phyloP scores from a whole-genome alignment of 1,284 basidiomycete genomes.

The Cutaneotrichosporon arboriforme region DNA sequence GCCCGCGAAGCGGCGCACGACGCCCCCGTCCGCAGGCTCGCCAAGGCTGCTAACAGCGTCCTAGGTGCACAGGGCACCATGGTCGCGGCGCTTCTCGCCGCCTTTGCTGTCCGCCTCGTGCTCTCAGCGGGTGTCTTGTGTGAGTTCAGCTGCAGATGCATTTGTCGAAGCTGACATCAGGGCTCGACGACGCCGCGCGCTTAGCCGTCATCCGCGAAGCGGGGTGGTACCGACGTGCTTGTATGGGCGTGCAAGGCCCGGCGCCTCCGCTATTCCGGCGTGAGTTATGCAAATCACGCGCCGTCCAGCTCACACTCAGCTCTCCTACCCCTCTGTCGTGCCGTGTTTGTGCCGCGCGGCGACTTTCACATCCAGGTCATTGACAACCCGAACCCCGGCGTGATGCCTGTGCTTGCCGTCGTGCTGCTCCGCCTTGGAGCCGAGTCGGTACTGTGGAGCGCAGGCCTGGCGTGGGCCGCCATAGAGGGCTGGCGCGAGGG shows the following conservation, averaged over 20 bases:
- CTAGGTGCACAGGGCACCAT: conserved; percentile 5
- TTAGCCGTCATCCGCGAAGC: background rate
- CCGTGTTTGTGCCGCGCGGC: background rate
- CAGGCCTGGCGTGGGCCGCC: conserved; percentile 11
- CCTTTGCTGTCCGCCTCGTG: conserved; percentile 8
- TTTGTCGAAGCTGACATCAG: background rate
- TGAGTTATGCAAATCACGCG: no score
- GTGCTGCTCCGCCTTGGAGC: background rate
- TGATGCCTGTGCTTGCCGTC: no score
- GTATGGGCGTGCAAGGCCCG: no score
- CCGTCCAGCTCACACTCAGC: background rate
- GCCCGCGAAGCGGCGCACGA: conserved; percentile 21
- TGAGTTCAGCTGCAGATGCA: background rate
- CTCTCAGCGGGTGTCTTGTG: conserved; percentile 10
- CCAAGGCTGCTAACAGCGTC: conserved; percentile 5
- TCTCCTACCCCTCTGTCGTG: background rate
- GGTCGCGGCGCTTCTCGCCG: background rate
- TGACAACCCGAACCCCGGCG: no score
- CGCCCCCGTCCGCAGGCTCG: conserved; percentile 15
- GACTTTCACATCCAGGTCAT: no score
- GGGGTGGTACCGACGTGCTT: no score
- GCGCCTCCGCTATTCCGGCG: no score
- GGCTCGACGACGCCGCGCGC: background rate
- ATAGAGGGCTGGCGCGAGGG: conserved; percentile 17
- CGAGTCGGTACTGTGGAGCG: conserved; percentile 14